Conservation (phyloP, 768 basidiomycete genomes). For the Pulveroboletus sp. region DNA sequence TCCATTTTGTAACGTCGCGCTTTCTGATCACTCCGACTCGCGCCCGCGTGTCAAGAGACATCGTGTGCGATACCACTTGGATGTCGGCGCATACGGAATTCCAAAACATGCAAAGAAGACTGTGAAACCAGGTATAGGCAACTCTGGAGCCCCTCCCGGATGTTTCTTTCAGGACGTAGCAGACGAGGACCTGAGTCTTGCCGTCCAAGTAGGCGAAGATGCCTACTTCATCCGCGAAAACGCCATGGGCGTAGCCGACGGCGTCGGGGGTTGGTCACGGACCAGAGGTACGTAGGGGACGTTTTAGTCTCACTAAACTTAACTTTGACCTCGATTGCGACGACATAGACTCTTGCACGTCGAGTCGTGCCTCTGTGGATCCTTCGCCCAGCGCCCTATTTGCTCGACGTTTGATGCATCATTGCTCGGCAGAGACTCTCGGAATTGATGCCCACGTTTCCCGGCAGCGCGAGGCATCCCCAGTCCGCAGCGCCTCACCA, state of each 20-base stretch:
- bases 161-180: slow-evolving; percentile 29
- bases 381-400: slow-evolving; percentile 53
- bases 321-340: neutral
- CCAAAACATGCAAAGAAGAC: slow-evolving; percentile 48
- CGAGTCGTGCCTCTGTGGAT: slow-evolving; percentile 33
- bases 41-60: slow-evolving; percentile 30
- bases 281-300: slow-evolving; percentile 34
- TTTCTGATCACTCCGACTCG: slow-evolving; percentile 24
- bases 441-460: slow-evolving; percentile 9
- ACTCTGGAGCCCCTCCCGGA: slow-evolving; percentile 12
- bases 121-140: slow-evolving; percentile 28
- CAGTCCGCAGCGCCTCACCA: slow-evolving; percentile 43
- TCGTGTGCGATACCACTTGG: slow-evolving; percentile 46
- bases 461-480: slow-evolving; percentile 27
- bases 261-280: slow-evolving; percentile 87
- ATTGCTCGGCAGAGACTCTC: slow-evolving; percentile 56
- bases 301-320: slow-evolving; percentile 2
- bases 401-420: slow-evolving; percentile 82
- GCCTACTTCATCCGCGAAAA: slow-evolving; percentile 80
- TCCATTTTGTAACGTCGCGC: slow-evolving; percentile 25
- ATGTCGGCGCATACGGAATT: slow-evolving; percentile 82
- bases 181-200: slow-evolving; percentile 38
- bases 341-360: slow-evolving; percentile 16
- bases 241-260: slow-evolving; percentile 92
- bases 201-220: slow-evolving; percentile 87